phyloP scores from a whole-genome alignment of 2,329 filamentous ascomycete genomes.

The Paraphaeosphaeria sporulosa region DNA sequence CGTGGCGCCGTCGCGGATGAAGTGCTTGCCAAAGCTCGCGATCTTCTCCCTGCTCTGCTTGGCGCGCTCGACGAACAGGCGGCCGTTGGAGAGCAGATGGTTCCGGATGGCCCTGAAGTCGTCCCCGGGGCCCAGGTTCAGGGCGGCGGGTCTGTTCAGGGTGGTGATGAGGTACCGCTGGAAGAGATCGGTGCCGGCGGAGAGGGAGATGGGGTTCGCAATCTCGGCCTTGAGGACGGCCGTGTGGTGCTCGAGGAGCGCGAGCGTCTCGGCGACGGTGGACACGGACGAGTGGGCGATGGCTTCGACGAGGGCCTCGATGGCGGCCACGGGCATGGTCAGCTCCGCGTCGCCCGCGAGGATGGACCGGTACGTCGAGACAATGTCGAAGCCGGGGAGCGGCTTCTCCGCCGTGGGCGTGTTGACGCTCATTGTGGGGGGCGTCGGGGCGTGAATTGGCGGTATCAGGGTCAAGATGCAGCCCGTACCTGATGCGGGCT shows the following conservation, averaged over 20 bases:
- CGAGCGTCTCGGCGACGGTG: conserved; percentile 93
- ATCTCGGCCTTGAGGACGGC: conserved; percentile 78
- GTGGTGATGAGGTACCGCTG: conserved; percentile 88
- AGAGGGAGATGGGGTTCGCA: conserved; percentile 88
- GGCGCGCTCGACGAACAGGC: conserved; percentile 84
- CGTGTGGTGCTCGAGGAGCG: conserved; percentile 80
- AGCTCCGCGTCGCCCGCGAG: conserved; percentile 78
- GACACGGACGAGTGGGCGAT: conserved; percentile 80
- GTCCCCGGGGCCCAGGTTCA: conserved; percentile 57
- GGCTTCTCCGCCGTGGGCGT: conserved; percentile 24
- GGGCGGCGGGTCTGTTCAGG: conserved; percentile 60
- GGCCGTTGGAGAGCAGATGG: conserved; percentile 85
- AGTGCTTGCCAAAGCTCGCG: conserved; percentile 77
- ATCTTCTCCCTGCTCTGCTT: conserved; percentile 86
- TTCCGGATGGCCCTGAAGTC: conserved; percentile 84
- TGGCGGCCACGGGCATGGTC: conserved; percentile 94
- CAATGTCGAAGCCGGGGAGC: conserved; percentile 59
- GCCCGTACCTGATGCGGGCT: neutral
- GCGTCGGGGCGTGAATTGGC: neutral
- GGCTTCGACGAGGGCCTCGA: conserved; percentile 87
- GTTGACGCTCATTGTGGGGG: conserved; percentile 33
- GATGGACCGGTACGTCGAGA: conserved; percentile 70
- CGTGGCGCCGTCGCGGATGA: conserved; percentile 78
- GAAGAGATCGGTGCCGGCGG: conserved; percentile 94
- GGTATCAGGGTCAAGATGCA: neutral